phyloP scores from a whole-genome alignment of 257 asterid genomes.

The Nemophila menziesii region DNA sequence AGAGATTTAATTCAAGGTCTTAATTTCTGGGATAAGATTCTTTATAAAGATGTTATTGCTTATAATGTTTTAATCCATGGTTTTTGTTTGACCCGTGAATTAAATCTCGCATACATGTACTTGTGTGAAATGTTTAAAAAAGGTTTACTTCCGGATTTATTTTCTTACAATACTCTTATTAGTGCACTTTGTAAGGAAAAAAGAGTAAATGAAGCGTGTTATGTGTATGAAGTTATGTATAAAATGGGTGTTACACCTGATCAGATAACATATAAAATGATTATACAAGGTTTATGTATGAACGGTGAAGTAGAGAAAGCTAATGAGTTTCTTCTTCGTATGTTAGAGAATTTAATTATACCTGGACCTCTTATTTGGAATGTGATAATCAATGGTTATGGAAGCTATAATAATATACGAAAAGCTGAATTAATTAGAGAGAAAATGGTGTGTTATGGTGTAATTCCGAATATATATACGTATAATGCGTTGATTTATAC shows the following conservation, averaged over 20 bases:
- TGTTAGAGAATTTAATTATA: conserved; percentile 40
- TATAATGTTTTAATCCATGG: conserved; percentile 71
- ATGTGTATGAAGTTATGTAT: conserved; percentile 47
- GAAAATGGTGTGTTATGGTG: conserved; percentile 54
- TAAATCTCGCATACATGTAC: conserved; percentile 29
- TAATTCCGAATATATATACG: conserved; percentile 56
- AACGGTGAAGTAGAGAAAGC: conserved; percentile 44
- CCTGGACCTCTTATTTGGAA: conserved; percentile 71
- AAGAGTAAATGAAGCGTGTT: conserved; percentile 54
- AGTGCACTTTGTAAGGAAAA: conserved; percentile 61
- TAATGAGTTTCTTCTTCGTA: conserved; percentile 30
- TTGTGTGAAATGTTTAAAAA: conserved; percentile 50
- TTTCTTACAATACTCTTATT: conserved; percentile 59
- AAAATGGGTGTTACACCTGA: conserved; percentile 67
- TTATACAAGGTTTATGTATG: conserved; percentile 59
- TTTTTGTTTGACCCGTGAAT: conserved; percentile 37
- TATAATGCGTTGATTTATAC: conserved; percentile 61
- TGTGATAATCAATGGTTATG: conserved; percentile 52
- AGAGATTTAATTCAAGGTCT: conserved; percentile 49
- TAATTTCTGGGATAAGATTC: conserved; percentile 36
- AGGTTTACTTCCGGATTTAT: conserved; percentile 54
- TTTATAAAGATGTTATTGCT: conserved; percentile 46
- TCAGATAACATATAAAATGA: conserved; percentile 52
- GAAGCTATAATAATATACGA: conserved; percentile 39
- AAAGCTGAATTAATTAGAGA: conserved; percentile 40